phyloP scores from a whole-genome alignment of 2,329 filamentous ascomycete species.

The Coleophoma eucalyptorum region DNA sequence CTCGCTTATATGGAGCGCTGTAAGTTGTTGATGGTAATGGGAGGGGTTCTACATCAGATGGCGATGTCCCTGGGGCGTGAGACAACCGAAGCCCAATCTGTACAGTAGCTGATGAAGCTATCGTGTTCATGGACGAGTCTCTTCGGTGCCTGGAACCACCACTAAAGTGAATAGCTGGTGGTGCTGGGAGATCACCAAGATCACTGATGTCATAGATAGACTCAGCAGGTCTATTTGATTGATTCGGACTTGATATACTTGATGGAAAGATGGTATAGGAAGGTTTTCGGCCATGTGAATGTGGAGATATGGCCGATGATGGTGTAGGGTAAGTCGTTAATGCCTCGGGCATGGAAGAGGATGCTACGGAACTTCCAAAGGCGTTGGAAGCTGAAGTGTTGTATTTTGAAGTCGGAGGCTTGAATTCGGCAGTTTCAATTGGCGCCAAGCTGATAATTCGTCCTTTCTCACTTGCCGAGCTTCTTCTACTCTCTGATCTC shows the following conservation, averaged over 20 bases:
- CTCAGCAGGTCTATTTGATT: slow-evolving; percentile 10
- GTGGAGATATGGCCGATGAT: neutral
- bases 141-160: slow-evolving; percentile 33
- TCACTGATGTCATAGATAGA: slow-evolving; percentile 26
- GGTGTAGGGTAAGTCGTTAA: neutral
- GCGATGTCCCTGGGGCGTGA: slow-evolving; percentile 30
- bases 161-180: slow-evolving; percentile 15
- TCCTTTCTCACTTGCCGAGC: slow-evolving; percentile 20
- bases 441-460: slow-evolving; percentile 17
- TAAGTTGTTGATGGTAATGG: slow-evolving; percentile 27
- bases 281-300: slow-evolving; percentile 9
- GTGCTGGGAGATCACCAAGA: slow-evolving; percentile 11
- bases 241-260: slow-evolving; percentile 9
- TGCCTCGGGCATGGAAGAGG: neutral
- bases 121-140: slow-evolving; percentile 45
- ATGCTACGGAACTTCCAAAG: neutral
- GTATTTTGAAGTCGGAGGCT: slow-evolving; percentile 9
- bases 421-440: slow-evolving; percentile 5
- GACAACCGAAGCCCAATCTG: slow-evolving; percentile 69
- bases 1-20: slow-evolving; percentile 28
- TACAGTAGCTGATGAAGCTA: slow-evolving; percentile 63
- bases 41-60: slow-evolving; percentile 6
- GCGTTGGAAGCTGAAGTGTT: slow-evolving; percentile 1
- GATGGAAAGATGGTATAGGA: slow-evolving; percentile 26
- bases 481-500: slow-evolving; percentile 14